Conservation (phyloP, 78 protist species). For the Dictyostelium citrinum region DNA sequence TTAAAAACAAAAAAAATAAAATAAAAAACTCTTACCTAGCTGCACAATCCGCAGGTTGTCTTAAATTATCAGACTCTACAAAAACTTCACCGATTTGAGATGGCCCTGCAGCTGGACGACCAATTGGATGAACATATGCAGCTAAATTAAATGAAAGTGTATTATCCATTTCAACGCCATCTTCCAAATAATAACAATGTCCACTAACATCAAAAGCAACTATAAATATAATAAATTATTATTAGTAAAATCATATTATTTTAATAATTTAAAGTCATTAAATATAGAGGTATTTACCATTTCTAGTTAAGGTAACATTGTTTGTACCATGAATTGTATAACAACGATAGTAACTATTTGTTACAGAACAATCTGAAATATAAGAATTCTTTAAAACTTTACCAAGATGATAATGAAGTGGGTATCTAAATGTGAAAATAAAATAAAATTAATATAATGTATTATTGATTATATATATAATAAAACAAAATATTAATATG, state of each 20-base stretch:
- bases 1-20: no score
- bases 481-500: background rate
- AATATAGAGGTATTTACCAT: background rate
- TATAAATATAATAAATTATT: background rate
- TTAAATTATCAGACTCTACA: background rate
- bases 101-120: constrained; percentile 10
- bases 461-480: no score
- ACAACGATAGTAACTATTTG: constrained; percentile 50
- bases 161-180: constrained; percentile 85
- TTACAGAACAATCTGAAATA: constrained; percentile 58
- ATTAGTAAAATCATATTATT: background rate
- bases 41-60: constrained; percentile 46
- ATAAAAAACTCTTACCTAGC: background rate
- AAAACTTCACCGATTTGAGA: constrained; percentile 37
- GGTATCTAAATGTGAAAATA: constrained; percentile 52
- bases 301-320: constrained; percentile 28
- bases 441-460: no score
- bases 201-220: constrained; percentile 81
- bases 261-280: background rate
- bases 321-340: constrained; percentile 83
- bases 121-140: constrained; percentile 48
- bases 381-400: constrained; percentile 49
- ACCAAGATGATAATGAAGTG: constrained; percentile 79
- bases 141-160: constrained; percentile 77
- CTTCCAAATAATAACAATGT: constrained; percentile 84